Conservation (phyloP, 805 yeast species). For the Blastobotrys chiropterorum region DNA sequence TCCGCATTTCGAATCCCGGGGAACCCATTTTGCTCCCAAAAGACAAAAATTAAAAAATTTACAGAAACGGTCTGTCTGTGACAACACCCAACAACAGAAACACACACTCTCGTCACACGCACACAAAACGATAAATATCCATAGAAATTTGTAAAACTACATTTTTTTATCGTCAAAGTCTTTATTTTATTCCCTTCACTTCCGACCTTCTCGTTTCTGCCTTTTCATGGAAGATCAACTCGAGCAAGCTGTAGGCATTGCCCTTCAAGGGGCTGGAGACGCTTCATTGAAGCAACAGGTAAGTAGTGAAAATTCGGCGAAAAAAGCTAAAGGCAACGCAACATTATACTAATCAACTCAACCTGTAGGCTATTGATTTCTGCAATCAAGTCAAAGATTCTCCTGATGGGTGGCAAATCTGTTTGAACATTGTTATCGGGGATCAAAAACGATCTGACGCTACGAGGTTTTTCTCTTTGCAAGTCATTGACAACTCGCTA, state of each 20-base stretch:
- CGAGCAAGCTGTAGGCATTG: slow-evolving; percentile 82
- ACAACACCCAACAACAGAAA: background rate
- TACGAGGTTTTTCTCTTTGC: slow-evolving; percentile 60
- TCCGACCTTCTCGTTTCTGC: background rate
- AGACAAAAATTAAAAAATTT: no score
- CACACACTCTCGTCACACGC: background rate
- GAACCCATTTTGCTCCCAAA: background rate
- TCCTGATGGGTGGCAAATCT: slow-evolving; percentile 42
- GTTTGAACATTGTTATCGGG: slow-evolving; percentile 36
- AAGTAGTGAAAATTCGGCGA: slow-evolving; percentile 7
- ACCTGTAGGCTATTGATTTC: slow-evolving; percentile 37
- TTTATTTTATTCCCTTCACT: background rate
- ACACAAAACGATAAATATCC: background rate
- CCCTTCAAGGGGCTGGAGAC: slow-evolving; percentile 65
- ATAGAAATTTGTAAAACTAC: background rate
- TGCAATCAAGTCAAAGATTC: slow-evolving; percentile 39
- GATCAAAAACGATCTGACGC: slow-evolving; percentile 41
- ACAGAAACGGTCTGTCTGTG: no score
- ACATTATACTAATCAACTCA: background rate
- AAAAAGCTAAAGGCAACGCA: background rate
- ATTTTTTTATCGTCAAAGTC: background rate
- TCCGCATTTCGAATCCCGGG: background rate
- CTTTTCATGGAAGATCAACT: slow-evolving; percentile 48
- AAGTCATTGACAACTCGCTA: slow-evolving; percentile 58
- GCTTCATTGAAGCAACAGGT: slow-evolving; percentile 53